phyloP scores from a whole-genome alignment of 108 stramenopile genomes.

The Aurantiochytrium sp. region DNA sequence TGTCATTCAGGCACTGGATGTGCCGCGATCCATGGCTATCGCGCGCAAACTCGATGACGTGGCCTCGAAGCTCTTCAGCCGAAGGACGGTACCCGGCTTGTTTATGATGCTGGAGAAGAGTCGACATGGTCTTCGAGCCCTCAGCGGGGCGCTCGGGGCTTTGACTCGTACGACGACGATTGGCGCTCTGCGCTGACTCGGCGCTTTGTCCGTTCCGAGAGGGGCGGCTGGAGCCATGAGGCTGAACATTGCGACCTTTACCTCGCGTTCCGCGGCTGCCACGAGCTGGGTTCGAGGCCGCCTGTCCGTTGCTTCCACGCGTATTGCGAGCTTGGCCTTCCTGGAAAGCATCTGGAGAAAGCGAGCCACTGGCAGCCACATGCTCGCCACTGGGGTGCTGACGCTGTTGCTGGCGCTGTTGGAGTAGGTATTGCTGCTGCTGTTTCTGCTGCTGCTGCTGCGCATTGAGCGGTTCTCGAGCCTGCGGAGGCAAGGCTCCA shows the following conservation, averaged over 20 bases:
- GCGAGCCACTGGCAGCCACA: too few species aligned
- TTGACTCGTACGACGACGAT: neutral
- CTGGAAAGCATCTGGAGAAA: too few species aligned
- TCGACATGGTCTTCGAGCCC: neutral
- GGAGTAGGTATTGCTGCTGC: neutral
- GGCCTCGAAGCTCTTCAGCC: neutral
- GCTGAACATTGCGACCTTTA: too few species aligned
- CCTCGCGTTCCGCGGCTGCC: too few species aligned
- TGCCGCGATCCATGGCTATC: neutral
- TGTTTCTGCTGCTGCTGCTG: neutral
- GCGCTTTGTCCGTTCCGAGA: too few species aligned
- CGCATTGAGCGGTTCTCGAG: neutral
- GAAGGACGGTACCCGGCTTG: neutral
- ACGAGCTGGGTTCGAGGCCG: too few species aligned
- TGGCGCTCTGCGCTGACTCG: too few species aligned
- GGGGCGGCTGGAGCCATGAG: too few species aligned
- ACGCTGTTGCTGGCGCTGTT: neutral
- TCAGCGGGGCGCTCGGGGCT: neutral
- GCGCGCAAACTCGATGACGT: neutral
- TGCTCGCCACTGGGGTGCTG: too few species aligned
- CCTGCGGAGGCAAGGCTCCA: neutral
- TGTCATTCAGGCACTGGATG: conserved; percentile 3
- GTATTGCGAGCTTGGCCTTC: too few species aligned
- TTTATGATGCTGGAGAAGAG: neutral
- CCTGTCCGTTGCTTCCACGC: too few species aligned